phyloP scores from a whole-genome alignment of 1,284 basidiomycete genomes.

The Coniferiporia weirii region DNA sequence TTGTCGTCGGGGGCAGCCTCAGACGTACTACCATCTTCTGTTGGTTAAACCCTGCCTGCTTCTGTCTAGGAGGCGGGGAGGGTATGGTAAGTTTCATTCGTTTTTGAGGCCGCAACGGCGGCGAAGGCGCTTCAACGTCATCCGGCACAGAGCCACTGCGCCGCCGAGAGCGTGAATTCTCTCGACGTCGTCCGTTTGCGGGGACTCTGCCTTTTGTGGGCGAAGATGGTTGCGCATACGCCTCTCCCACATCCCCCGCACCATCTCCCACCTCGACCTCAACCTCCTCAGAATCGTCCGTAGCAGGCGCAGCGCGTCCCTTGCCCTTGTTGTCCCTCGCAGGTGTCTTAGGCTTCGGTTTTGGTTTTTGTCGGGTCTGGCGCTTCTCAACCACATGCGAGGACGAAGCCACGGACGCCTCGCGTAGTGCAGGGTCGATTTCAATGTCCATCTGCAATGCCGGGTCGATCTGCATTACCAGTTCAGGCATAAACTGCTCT shows the following conservation, averaged over 20 bases:
- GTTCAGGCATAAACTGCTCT: background rate
- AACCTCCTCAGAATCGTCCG: constrained; percentile 22
- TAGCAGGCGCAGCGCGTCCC: constrained; percentile 13
- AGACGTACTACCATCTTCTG: constrained; percentile 44
- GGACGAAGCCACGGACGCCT: constrained; percentile 46
- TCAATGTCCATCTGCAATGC: constrained; percentile 11
- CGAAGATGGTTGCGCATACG: background rate
- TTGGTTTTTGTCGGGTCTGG: constrained; percentile 15
- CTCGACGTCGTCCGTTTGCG: constrained; percentile 1
- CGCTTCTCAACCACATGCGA: constrained; percentile 31
- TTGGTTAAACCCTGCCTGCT: constrained; percentile 25
- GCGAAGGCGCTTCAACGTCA: constrained; percentile 9
- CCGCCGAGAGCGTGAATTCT: constrained; percentile 6
- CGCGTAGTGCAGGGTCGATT: constrained; percentile 24
- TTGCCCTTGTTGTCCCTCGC: constrained; percentile 26
- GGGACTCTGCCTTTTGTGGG: constrained; percentile 3
- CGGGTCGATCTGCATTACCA: constrained; percentile 14
- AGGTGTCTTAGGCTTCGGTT: constrained; percentile 30
- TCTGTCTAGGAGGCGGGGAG: constrained; percentile 28
- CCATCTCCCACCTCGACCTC: constrained; percentile 29
- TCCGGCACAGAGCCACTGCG: constrained; percentile 13
- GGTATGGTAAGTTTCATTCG: constrained; percentile 14
- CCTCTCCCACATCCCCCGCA: constrained; percentile 16
- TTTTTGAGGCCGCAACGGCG: constrained; percentile 15
- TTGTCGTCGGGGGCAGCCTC: constrained; percentile 42